Percentiles rank a stretch among this genome's conserved stretches.
Conservation (phyloP, 768 basidiomycete species). For the Tricholoma bakamatsutake region DNA sequence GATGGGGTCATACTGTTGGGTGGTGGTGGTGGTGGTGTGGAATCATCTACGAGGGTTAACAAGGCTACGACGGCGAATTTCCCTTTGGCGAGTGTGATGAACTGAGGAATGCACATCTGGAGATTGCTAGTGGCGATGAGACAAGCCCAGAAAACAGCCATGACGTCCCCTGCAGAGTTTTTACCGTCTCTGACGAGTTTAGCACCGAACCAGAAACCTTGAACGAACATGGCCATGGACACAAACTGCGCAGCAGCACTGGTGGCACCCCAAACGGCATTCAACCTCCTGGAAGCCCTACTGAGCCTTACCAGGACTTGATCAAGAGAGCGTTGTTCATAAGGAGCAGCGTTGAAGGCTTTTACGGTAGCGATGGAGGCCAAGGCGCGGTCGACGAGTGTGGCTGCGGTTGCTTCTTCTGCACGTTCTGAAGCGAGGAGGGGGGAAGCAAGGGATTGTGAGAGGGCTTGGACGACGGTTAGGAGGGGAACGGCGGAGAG, state of each 20-base stretch:
- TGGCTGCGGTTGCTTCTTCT: slow-evolving; percentile 65
- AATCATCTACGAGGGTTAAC: slow-evolving; percentile 49
- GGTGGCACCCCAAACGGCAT: slow-evolving; percentile 72
- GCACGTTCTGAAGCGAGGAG: slow-evolving; percentile 62
- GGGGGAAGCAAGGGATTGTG: slow-evolving; percentile 64
- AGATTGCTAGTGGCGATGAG: slow-evolving; percentile 84
- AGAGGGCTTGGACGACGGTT: slow-evolving; percentile 66
- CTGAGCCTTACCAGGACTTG: slow-evolving; percentile 39
- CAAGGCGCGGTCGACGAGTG: slow-evolving; percentile 72
- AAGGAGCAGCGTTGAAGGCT: slow-evolving; percentile 73
- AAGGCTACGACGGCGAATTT: slow-evolving; percentile 75
- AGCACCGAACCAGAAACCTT: slow-evolving; percentile 94
- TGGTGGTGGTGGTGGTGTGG: slow-evolving; percentile 19
- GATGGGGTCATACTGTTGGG: background rate
- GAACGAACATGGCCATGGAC: slow-evolving; percentile 90
- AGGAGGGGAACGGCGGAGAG: slow-evolving; percentile 85
- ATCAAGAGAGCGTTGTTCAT: slow-evolving; percentile 40
- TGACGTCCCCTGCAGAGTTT: slow-evolving; percentile 69
- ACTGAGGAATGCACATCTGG: slow-evolving; percentile 80
- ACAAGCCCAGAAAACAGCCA: slow-evolving; percentile 98
- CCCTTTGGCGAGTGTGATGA: slow-evolving; percentile 74
- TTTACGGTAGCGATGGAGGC: slow-evolving; percentile 86
- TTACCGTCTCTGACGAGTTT: slow-evolving; percentile 79
- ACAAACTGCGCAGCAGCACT: slow-evolving; percentile 70
- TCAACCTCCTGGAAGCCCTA: slow-evolving; percentile 44